Evolutionary conservation across 2,329 filamentous ascomycete genomes (phyloP).

Genomic region (Chaetoscypha palmicola): DNA sequence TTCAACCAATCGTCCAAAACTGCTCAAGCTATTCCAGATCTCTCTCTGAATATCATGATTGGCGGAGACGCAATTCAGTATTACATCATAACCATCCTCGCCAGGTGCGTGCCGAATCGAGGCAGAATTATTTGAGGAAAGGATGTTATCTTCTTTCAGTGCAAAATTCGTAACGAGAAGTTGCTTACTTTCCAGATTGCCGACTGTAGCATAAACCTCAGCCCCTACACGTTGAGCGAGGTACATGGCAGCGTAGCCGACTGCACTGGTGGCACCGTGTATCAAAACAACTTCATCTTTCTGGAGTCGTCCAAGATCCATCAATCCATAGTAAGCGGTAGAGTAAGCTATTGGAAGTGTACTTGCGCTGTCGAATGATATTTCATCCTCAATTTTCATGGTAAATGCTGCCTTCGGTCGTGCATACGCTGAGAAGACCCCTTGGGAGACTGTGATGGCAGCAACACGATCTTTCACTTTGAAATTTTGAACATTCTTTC

Average conservation of each 20-base stretch:
- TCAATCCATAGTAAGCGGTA: constrained; percentile 25
- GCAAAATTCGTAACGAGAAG: constrained; percentile 21
- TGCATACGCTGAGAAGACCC: constrained; percentile 24
- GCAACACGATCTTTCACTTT: constrained; percentile 31
- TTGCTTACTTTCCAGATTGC: constrained; percentile 15
- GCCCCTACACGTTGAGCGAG: constrained; percentile 24
- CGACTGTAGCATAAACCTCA: constrained; percentile 27
- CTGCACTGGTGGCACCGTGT: constrained; percentile 29
- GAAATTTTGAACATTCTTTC: constrained; percentile 24
- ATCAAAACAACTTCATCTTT: constrained; percentile 31
- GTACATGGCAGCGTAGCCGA: constrained; percentile 33
- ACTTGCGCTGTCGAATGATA: constrained; percentile 23
- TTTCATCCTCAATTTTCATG: constrained; percentile 16
- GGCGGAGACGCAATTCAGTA: constrained; percentile 25
- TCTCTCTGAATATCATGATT: constrained; percentile 22
- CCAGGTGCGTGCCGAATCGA: constrained; percentile 19
- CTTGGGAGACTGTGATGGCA: constrained; percentile 13
- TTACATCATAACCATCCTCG: constrained; percentile 26
- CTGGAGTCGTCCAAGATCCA: constrained; percentile 22
- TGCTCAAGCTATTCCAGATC: constrained; percentile 31
- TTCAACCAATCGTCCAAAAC: constrained; percentile 36
- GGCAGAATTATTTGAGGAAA: constrained; percentile 12
- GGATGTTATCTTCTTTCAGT: constrained; percentile 18
- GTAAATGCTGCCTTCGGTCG: constrained; percentile 18
- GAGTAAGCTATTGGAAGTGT: constrained; percentile 23